phyloP scores from a whole-genome alignment of 1,284 basidiomycete genomes.

The Inonotus hispidus region DNA sequence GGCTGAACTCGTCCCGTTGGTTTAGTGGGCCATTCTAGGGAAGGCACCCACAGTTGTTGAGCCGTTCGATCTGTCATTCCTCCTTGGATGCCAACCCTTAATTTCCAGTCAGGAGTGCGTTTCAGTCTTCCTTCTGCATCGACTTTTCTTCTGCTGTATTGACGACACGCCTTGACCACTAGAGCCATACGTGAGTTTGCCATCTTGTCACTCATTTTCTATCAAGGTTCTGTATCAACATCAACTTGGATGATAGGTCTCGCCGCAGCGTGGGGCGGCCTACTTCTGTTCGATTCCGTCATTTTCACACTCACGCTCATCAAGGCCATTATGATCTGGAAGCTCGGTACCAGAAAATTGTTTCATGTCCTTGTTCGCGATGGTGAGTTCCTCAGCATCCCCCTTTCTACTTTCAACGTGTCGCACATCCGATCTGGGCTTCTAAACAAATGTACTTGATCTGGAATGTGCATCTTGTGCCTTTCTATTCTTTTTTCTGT shows the following conservation, averaged over 20 bases:
- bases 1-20: background rate
- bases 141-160: background rate
- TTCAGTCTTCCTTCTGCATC: background rate
- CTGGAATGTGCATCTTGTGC: background rate
- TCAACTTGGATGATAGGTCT: constrained; percentile 25
- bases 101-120: constrained; percentile 4
- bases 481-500: background rate
- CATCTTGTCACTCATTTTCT: background rate
- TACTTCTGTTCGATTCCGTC: constrained; percentile 35
- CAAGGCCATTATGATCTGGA: constrained; percentile 31
- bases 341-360: constrained; percentile 5
- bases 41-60: background rate
- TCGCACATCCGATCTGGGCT: no score
- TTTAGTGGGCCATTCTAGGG: constrained; percentile 10
- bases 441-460: no score
- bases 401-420: background rate
- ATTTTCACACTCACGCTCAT: constrained; percentile 40
- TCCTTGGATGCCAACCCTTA: constrained; percentile 12
- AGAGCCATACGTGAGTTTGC: constrained; percentile 10
- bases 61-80: constrained; percentile 7
- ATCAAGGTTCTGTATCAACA: background rate
- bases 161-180: background rate
- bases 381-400: background rate
- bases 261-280: constrained; percentile 33
- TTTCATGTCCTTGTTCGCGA: constrained; percentile 16